Base-by-base conservation (phyloP, 345 rosid species). In the Citrus cavaleriei region DNA sequence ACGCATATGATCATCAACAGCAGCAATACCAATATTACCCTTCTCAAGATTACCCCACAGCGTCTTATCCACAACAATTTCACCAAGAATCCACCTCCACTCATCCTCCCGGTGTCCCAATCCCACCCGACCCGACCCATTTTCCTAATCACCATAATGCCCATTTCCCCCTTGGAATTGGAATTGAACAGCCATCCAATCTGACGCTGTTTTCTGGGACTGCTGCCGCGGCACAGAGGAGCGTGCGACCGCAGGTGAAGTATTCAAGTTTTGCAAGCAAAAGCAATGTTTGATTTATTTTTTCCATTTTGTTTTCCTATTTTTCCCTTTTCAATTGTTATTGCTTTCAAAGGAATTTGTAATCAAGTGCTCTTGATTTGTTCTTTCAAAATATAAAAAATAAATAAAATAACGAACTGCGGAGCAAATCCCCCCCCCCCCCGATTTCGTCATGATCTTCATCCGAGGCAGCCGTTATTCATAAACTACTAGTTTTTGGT, bases 31-130 rank as follows among this genome's bases (percentile, higher is more conserved):
- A 63, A 60, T 59, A 65, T 35, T 77, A 76, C 34, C 68, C 78
- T 21, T 54, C 72, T 49, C 77, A 77, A 27, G 70, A 73, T 73
- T 81, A 59, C 61, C 55, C 73, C 12, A 59, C 62, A 21, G 10
- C 69, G 51, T 38, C 78, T 66, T 72, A 66, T 68, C 40, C 80
- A 24, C 85, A 75, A 4, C 85, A 78, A 7, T 79, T 30, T 49
- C 70, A 42, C 66, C 85, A 68, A 55, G 83, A 83, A 35, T 28
- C 74, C 75, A 35, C 75, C 74, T 30, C 85, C 37, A 60, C 75
- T 79, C 76, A 83, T 51, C 83, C 82, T n/a, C 80, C 85, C 10
- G 85, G 83, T 4, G 75, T 83, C 13, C 78, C 80, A 19, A 12
- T 72, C 76, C 27, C 62, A 2, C 57, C 55, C 55, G 72, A 51